Base-by-base conservation (phyloP, 169 alveolate species). In the Plasmodium vinckei region DNA sequence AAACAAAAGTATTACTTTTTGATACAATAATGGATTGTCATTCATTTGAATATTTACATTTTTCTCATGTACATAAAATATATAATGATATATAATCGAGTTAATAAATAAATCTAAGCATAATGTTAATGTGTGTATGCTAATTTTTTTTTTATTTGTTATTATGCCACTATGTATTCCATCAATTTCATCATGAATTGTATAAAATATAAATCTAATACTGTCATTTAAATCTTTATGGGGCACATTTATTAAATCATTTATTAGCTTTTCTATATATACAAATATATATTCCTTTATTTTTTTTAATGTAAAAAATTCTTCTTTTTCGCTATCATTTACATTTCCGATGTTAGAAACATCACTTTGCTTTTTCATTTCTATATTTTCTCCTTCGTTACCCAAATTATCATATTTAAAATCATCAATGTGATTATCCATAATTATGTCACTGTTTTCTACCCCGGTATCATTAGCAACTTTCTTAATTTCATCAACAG, bases 171-270 rank as follows among this genome's bases (percentile, higher is more conserved):
- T 82, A 82, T 82, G 67, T 27, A 19, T 54, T 33, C 90, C 90
- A 15, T 82, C 90, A 13, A 82, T 82, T 65, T 82, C 90, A 60
- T 82, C 90, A 39, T 82, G 90, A 42, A 82, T 82, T 19, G 42
- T 23, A 53, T 82, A 82, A 67, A 82, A 82, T 60, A 82, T 13
- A 25, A 82, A 82, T 53, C 90, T 68, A 39, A 82, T 67, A 33
- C 82, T 71, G n/a, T 65, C 82, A 33, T 82, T 82, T 54, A 82
- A 60, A 17, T 82, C 84, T 49, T 82, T 82, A 70, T 82, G 84
- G 0, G 79, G 71, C 21, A 67, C 68, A n/a, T 82, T 82, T 46
- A 67, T 61, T 71, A 82, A 39, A 17, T 82, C 90, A 39, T 82
- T 82, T 56, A 82, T 82, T 13, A 82, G 15, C 39, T 65, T 82